Evolutionary conservation across 2,329 filamentous ascomycete species (phyloP).

Genomic region (Xylaria sp.): DNA sequence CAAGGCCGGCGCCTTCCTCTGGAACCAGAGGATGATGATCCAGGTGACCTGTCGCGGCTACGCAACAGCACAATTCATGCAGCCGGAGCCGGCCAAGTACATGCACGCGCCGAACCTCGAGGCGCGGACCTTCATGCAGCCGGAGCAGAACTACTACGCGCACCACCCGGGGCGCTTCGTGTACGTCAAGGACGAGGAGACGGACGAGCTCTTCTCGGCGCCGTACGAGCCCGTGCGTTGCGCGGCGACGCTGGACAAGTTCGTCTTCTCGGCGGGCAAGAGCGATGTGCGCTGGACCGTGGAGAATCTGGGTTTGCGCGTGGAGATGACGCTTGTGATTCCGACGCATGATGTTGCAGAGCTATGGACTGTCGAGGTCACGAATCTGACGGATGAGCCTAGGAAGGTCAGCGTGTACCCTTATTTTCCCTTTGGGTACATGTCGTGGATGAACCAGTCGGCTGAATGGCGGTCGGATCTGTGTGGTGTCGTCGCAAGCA

Average conservation of each 20-base stretch:
- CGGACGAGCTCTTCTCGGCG: slow-evolving; percentile 59
- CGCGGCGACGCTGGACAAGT: slow-evolving; percentile 58
- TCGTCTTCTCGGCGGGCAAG: slow-evolving; percentile 65
- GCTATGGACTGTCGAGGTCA: slow-evolving; percentile 65
- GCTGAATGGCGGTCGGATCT: slow-evolving; percentile 63
- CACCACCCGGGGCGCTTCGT: slow-evolving; percentile 70
- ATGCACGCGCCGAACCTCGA: slow-evolving; percentile 68
- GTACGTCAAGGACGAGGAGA: slow-evolving; percentile 68
- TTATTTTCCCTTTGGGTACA: slow-evolving; percentile 69
- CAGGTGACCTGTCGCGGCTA: slow-evolving; percentile 69
- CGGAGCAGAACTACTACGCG: slow-evolving; percentile 68
- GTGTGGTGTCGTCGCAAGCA: slow-evolving; percentile 62
- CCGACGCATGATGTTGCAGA: slow-evolving; percentile 66
- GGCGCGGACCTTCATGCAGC: slow-evolving; percentile 70
- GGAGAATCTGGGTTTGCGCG: slow-evolving; percentile 61
- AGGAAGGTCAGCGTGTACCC: slow-evolving; percentile 65
- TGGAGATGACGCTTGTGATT: slow-evolving; percentile 63
- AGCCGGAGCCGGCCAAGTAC: slow-evolving; percentile 70
- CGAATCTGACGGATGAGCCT: slow-evolving; percentile 58
- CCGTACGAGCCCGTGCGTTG: slow-evolving; percentile 65
- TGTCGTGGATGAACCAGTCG: slow-evolving; percentile 72
- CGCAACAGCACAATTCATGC: slow-evolving; percentile 69
- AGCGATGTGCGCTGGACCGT: slow-evolving; percentile 66
- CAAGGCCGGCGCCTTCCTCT: slow-evolving; percentile 66
- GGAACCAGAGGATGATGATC: slow-evolving; percentile 72